Evolutionary conservation across 139 green algal genomes (phyloP).

Genomic region (Closterium sp.): DNA sequence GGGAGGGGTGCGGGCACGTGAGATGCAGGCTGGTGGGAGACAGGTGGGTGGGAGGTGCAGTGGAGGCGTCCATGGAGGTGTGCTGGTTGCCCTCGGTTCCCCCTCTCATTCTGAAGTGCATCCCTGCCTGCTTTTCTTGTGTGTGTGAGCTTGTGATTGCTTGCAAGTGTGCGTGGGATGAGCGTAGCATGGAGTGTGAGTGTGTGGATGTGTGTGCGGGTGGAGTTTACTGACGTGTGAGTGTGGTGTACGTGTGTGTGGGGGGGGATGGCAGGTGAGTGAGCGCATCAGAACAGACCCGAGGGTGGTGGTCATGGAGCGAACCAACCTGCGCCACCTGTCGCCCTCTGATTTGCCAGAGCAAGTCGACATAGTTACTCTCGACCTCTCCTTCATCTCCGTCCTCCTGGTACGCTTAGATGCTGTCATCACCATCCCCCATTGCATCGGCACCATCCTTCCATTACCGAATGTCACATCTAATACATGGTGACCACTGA

Average conservation of each 20-base stretch:
- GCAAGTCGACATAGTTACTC: constrained; percentile 71
- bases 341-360: constrained; percentile 57
- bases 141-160: no score
- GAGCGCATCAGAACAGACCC: constrained; percentile 77
- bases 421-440: background rate
- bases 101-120: background rate
- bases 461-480: no score
- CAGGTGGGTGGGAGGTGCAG: no score
- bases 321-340: constrained; percentile 88
- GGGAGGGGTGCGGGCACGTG: background rate
- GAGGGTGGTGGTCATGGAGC: constrained; percentile 84
- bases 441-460: no score
- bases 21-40: background rate
- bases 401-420: constrained; percentile 60
- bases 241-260: background rate
- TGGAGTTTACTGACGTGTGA: background rate
- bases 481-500: no score
- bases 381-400: constrained; percentile 97
- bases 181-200: no score
- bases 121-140: no score
- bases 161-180: no score
- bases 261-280: constrained; percentile 65
- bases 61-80: no score
- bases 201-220: background rate
- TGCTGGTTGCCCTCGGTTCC: no score